Percentiles rank a stretch among this genome's conserved stretches.
Conservation (phyloP, 139 green algal species). For the Chlamydomonas applanata region DNA sequence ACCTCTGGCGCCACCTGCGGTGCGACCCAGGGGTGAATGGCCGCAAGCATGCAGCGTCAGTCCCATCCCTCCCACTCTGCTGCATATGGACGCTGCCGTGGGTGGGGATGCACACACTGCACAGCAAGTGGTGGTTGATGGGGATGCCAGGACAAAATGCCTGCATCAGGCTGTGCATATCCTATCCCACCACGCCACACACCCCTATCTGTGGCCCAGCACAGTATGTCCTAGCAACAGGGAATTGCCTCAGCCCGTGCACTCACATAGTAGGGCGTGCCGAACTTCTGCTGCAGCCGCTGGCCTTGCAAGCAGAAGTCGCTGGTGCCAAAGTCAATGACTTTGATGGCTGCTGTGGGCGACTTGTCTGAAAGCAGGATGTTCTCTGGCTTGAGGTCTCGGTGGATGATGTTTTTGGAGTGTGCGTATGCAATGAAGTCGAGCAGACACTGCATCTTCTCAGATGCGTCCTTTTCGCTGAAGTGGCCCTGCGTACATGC, state of each 20-base stretch:
- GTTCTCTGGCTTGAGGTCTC: slow-evolving; percentile 59
- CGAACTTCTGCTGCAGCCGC: slow-evolving; percentile 73
- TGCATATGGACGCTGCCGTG: too few species aligned
- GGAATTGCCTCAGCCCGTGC: too few species aligned
- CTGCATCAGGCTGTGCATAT: too few species aligned
- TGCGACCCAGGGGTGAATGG: too few species aligned
- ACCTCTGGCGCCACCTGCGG: slow-evolving; percentile 59
- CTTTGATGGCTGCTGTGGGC: slow-evolving; percentile 65
- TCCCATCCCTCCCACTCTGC: too few species aligned
- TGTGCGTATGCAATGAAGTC: slow-evolving; percentile 62
- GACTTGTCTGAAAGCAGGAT: slow-evolving; percentile 81
- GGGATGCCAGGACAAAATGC: too few species aligned
- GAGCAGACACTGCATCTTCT: slow-evolving; percentile 53
- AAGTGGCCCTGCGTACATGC: slow-evolving; percentile 48
- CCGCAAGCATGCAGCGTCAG: too few species aligned
- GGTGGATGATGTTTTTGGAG: slow-evolving; percentile 59
- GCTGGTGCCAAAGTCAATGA: slow-evolving; percentile 91
- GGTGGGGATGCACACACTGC: too few species aligned
- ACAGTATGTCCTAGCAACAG: too few species aligned
- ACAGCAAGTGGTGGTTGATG: too few species aligned
- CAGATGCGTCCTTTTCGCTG: slow-evolving; percentile 59
- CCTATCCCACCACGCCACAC: too few species aligned
- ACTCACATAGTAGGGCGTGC: slow-evolving; percentile 22
- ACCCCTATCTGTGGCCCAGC: too few species aligned
- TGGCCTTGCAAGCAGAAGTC: slow-evolving; percentile 82